phyloP scores from a whole-genome alignment of 1,139 yeast species.

The Lodderomyces oxycetoniae region DNA sequence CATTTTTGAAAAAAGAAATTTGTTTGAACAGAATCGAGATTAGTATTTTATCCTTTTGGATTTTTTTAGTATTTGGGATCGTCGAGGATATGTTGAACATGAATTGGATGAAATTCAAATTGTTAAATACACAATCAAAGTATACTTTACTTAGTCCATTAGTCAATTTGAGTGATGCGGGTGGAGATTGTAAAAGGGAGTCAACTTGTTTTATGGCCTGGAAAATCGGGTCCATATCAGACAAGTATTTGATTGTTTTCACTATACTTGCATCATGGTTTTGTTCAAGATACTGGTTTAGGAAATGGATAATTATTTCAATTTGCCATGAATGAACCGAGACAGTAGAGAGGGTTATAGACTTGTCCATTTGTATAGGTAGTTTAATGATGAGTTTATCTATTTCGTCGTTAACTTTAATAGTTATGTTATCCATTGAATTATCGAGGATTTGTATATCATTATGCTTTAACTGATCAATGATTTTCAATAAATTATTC shows the following conservation, averaged over 20 bases:
- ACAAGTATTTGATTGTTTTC: constrained; percentile 31
- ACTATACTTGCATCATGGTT: constrained; percentile 17
- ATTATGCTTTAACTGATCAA: constrained; percentile 30
- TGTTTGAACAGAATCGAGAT: constrained; percentile 28
- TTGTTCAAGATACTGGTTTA: constrained; percentile 13
- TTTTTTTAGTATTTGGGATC: constrained; percentile 28
- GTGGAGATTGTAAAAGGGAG: constrained; percentile 1
- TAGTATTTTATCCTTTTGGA: constrained; percentile 33
- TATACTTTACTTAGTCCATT: constrained; percentile 32
- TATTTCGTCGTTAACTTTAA: constrained; percentile 25
- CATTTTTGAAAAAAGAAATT: constrained; percentile 8
- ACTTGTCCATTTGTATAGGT: constrained; percentile 19
- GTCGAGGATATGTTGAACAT: constrained; percentile 30
- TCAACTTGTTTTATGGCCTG: constrained; percentile 16
- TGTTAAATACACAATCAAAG: constrained; percentile 32
- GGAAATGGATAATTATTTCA: constrained; percentile 12
- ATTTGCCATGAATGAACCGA: constrained; percentile 6
- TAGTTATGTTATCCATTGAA: constrained; percentile 26
- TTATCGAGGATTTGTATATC: constrained; percentile 26
- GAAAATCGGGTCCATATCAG: constrained; percentile 29
- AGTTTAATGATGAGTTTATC: constrained; percentile 23
- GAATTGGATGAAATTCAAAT: constrained; percentile 32
- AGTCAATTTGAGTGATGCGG: constrained; percentile 17
- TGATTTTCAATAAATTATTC: constrained; percentile 28
- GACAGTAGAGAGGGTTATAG: constrained; percentile 14